Evolutionary conservation across 2,329 filamentous ascomycete species (phyloP).

Genomic region (Leptoxyphium fumago): DNA sequence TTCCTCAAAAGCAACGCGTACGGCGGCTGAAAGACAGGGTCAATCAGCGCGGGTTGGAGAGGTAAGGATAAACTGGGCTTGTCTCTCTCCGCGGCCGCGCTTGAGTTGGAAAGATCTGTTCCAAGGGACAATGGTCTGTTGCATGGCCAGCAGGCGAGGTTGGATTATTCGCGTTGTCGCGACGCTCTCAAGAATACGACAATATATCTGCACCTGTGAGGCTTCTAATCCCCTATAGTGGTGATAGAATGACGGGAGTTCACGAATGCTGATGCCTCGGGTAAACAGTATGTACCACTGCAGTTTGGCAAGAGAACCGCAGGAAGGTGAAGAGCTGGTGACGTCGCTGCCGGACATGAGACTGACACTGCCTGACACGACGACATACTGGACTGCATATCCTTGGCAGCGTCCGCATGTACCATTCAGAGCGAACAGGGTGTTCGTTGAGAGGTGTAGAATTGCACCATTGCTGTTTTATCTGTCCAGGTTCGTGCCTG

Average conservation of each 20-base stretch:
- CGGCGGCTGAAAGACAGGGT: too few species aligned
- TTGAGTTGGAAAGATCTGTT: background rate
- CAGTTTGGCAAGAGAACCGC: too few species aligned
- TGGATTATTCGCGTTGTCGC: background rate
- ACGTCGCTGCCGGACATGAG: too few species aligned
- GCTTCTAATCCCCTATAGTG: too few species aligned
- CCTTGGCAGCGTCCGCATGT: background rate
- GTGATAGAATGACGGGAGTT: too few species aligned
- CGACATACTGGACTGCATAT: conserved; percentile 2
- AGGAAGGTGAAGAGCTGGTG: too few species aligned
- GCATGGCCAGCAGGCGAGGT: background rate
- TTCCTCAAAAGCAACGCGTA: too few species aligned
- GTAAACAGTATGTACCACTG: too few species aligned
- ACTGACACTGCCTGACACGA: background rate
- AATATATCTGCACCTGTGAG: too few species aligned
- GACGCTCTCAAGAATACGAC: too few species aligned
- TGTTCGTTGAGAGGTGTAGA: conserved; percentile 1
- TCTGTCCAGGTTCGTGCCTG: background rate
- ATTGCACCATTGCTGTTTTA: conserved; percentile 1
- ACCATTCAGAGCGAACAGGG: conserved; percentile 1
- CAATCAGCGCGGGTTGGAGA: too few species aligned
- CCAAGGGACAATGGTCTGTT: background rate
- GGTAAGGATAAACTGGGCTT: background rate
- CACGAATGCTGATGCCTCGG: too few species aligned
- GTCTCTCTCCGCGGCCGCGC: background rate